Conservation (phyloP, 495 filamentous ascomycete genomes). For the Aspergillus mulundensis region DNA sequence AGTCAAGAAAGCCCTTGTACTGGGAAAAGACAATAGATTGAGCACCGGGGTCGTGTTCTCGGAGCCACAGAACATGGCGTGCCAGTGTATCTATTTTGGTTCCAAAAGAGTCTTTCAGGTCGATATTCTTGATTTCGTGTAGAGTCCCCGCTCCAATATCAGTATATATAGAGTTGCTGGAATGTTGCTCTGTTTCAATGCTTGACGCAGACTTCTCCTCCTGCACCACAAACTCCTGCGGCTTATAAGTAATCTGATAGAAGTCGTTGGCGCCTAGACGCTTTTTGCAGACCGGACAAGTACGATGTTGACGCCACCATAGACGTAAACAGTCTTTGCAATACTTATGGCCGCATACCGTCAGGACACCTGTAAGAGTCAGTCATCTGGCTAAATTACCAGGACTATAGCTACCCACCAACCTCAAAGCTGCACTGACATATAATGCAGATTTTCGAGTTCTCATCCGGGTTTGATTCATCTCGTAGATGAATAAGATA, state of each 20-base stretch:
- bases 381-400: not conserved
- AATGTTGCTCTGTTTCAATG: slow-evolving; percentile 24
- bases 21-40: slow-evolving; percentile 93
- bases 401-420: slow-evolving; percentile 43
- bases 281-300: slow-evolving; percentile 75
- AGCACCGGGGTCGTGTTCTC: slow-evolving; percentile 75
- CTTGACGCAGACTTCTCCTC: slow-evolving; percentile 51
- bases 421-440: slow-evolving; percentile 68
- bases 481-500: slow-evolving; percentile 63
- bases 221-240: slow-evolving; percentile 62
- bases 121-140: slow-evolving; percentile 76
- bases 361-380: slow-evolving; percentile 55
- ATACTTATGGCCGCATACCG: slow-evolving; percentile 85
- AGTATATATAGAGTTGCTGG: slow-evolving; percentile 63
- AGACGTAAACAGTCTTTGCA: slow-evolving; percentile 77
- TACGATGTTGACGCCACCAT: slow-evolving; percentile 66
- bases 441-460: slow-evolving; percentile 68
- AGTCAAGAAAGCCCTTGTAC: slow-evolving; percentile 72
- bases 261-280: slow-evolving; percentile 58
- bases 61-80: slow-evolving; percentile 79
- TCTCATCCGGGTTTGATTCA: slow-evolving; percentile 54
- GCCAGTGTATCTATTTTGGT: slow-evolving; percentile 85
- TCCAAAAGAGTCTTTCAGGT: slow-evolving; percentile 71
- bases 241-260: slow-evolving; percentile 80
- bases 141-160: slow-evolving; percentile 67